Evolutionary conservation across 306 rosid genomes (phyloP), one percentile per base, ranked within the genome.

Genomic region (Mucuna pruriens): DNA sequence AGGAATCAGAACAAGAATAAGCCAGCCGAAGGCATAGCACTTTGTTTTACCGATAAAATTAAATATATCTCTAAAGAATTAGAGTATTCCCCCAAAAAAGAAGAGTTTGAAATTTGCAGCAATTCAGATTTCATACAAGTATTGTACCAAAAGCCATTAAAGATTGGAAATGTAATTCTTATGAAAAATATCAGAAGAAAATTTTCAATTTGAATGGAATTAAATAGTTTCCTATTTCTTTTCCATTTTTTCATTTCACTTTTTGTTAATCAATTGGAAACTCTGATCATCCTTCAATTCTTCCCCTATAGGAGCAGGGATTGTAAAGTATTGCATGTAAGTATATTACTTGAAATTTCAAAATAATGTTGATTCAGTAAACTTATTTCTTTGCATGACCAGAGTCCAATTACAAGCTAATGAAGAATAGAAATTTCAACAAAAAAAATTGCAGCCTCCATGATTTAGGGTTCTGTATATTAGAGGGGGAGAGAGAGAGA

Each of bases 1-100:
- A 69, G 75, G 8, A 76, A 88, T 75, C 33, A 84, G 78, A n/a
- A 38, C 19, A 75, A 33, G 57, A 63, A 71, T 52, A 57, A 65
- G 71, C 36, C 16, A 80, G 55, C 75, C 61, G 39, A 26, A 29
- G 9, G 22, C 3, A 45, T 5, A 51, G 15, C 10, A 31, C 31
- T 45, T 75, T 7, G 6, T 26, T 73, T 71, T 72, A 0, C 16
- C 23, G 2, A 22, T 20, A 58, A 5, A 31, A 34, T 36, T 13
- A 39, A 74, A 34, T 4, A 31, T 13, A 33, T 62, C 33, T 12
- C 1, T 0, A 9, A 36, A 38, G 40, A 51, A 13, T 13, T 64
- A 9, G 9, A 36, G 7, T 42, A 48, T 36, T 66, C 26, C 77
- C 73, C 63, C 17, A 33, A 44, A 36, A 36, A 36, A 33, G 77